Base-by-base conservation (phyloP, 805 yeast species). In the Pichia thaimueangensis region DNA sequence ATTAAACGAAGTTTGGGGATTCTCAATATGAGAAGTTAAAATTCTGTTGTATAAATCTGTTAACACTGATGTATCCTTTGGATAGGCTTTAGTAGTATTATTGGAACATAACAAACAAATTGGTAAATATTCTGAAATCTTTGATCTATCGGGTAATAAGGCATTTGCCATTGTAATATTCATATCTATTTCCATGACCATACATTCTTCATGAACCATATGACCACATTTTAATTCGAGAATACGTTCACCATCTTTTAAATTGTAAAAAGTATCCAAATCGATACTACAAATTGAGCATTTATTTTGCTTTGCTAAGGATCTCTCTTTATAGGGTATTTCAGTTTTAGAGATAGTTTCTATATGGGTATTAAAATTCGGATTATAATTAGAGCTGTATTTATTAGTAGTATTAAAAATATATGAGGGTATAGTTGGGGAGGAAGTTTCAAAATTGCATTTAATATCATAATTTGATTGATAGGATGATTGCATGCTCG, bases 161-260 rank as follows among this genome's bases (percentile, higher is more conserved):
- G 40, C 30, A 1, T 20, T 27, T 3, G 25, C 35, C 2, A 49
- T 15, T 5, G 45, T 21, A 5, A 42, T 31, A 37, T 47, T 46
- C 19, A 53, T 47, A 33, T 62, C 68, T 53, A 70, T 55, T 19
- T 65, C 65, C 7, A 76, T 55, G 3, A 60, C 45, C 13, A 78
- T 63, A 54, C 87, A 80, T 42, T 77, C 76, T 39, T 76, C 80
- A 54, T 80, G 87, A 30, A 70, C 64, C 34, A 63, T 57, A 54
- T 80, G 84, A 1, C 70, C 73, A 59, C 87, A 80, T 30, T 57
- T 57, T 25, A 80, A 60, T 43, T 69, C 70, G 12, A 79, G 58
- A 2, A 76, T 57, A 35, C 62, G 65, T 43, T 64, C 68, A 8
- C 48, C 40, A 7, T 71, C 80, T 10, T 69, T 63, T 16, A 58